phyloP scores from a whole-genome alignment of 2,329 filamentous ascomycete species.

The Coccinonectria pachysandricola region DNA sequence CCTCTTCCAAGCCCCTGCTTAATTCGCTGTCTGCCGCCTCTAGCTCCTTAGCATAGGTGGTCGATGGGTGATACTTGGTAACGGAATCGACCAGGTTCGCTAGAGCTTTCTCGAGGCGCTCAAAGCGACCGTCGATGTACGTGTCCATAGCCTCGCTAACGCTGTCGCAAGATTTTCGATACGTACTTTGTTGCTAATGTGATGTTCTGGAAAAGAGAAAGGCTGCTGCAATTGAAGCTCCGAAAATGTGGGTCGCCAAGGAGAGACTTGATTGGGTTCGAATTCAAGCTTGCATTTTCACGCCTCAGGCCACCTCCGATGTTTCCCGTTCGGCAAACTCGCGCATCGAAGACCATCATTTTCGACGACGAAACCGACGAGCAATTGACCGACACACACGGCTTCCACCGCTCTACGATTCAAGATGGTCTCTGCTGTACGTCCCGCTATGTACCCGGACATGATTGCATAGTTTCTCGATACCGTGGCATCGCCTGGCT shows the following conservation, averaged over 20 bases:
- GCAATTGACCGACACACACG: slow-evolving; percentile 27
- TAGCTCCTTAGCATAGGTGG: slow-evolving; percentile 56
- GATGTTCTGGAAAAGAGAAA: slow-evolving; percentile 7
- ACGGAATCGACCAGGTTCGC: slow-evolving; percentile 67
- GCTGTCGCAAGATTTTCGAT: too few species aligned
- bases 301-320: slow-evolving; percentile 25
- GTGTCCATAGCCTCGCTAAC: slow-evolving; percentile 60
- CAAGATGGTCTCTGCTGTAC: slow-evolving; percentile 33
- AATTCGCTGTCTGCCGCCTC: slow-evolving; percentile 60
- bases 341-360: slow-evolving; percentile 19
- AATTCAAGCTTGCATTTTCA: slow-evolving; percentile 7
- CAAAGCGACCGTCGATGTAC: slow-evolving; percentile 51
- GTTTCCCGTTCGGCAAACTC: slow-evolving; percentile 26
- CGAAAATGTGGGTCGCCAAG: slow-evolving; percentile 9
- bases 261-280: slow-evolving; percentile 5
- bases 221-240: slow-evolving; percentile 10
- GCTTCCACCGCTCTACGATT: slow-evolving; percentile 20
- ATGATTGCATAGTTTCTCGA: too few species aligned
- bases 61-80: slow-evolving; percentile 69
- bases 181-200: too few species aligned
- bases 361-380: slow-evolving; percentile 20
- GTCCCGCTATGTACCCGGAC: too few species aligned
- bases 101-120: slow-evolving; percentile 57
- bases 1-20: slow-evolving; percentile 51
- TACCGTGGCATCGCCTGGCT: too few species aligned